Evolutionary conservation across 495 filamentous ascomycete species (phyloP).

Genomic region (Hypoxylon crocopeplum): DNA sequence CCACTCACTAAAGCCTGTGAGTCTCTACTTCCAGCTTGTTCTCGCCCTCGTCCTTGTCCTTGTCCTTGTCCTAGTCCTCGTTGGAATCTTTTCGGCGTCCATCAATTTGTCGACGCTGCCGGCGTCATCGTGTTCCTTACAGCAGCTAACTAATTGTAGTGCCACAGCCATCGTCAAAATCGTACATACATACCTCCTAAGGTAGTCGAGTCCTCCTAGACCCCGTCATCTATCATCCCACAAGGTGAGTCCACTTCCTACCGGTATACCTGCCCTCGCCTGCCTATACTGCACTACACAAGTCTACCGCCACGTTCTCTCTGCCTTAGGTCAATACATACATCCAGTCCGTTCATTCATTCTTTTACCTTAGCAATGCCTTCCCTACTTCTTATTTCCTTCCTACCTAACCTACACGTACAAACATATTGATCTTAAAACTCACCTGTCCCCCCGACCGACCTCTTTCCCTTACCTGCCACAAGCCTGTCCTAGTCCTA

Average conservation of each 20-base stretch:
- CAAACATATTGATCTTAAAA: slow-evolving; percentile 20
- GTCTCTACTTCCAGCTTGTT: slow-evolving; percentile 9
- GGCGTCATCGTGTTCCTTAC: too few relatives aligned
- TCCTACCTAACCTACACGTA: background rate
- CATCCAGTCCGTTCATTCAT: too few relatives aligned
- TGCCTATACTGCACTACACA: background rate
- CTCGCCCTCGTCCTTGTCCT: background rate
- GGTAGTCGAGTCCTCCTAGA: slow-evolving; percentile 18
- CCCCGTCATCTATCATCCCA: slow-evolving; percentile 38
- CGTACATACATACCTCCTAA: slow-evolving; percentile 4
- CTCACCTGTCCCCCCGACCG: slow-evolving; percentile 10
- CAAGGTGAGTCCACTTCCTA: slow-evolving; percentile 38
- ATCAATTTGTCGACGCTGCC: slow-evolving; percentile 24
- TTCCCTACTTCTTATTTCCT: background rate
- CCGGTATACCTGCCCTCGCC: slow-evolving; percentile 15
- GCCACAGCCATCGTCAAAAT: slow-evolving; percentile 23
- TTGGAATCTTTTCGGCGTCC: too few relatives aligned
- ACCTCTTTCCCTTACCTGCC: slow-evolving; percentile 19
- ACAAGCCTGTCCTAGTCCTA: slow-evolving; percentile 27
- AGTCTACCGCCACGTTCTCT: slow-evolving; percentile 1
- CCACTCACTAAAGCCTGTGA: slow-evolving; percentile 28
- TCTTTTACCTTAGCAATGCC: too few relatives aligned
- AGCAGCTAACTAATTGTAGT: slow-evolving; percentile 21
- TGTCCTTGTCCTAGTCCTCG: background rate
- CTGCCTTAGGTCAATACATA: slow-evolving; percentile 14